phyloP scores from a whole-genome alignment of 2,329 filamentous ascomycete genomes.

The Fusarium acutatum region DNA sequence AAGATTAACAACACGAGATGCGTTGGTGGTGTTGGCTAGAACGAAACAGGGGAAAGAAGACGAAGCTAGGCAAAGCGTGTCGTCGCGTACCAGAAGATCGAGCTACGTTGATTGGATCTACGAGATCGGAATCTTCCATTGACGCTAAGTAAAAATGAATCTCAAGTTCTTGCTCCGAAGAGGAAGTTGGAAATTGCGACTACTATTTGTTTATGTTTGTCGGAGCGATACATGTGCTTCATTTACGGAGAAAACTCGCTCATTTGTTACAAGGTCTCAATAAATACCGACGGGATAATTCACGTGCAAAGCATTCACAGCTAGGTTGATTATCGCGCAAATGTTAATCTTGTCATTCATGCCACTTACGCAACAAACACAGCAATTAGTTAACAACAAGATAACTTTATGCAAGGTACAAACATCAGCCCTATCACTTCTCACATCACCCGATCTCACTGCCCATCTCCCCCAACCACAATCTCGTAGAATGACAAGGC shows the following conservation, averaged over 20 bases:
- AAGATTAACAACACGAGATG: background rate
- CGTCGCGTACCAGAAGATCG: background rate
- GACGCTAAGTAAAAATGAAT: background rate
- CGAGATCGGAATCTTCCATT: background rate
- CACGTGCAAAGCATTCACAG: too few relatives aligned
- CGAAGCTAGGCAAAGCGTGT: background rate
- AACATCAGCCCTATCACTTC: conserved; percentile 6
- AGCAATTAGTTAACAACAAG: background rate
- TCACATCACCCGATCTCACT: background rate
- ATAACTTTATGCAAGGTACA: background rate
- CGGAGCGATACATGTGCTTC: background rate
- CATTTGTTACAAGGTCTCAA: background rate
- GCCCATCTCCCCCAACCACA: background rate
- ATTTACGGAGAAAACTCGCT: background rate
- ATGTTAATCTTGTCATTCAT: background rate
- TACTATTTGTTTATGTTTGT: background rate
- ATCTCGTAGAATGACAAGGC: background rate
- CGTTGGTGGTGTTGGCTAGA: background rate
- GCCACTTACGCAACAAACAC: background rate
- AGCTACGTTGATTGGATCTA: background rate
- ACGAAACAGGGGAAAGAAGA: background rate
- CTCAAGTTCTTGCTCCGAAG: background rate
- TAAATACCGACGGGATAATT: too few relatives aligned
- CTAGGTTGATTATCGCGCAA: too few relatives aligned
- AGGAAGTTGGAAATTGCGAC: background rate